phyloP scores from a whole-genome alignment of 192 early-diverging fungal genomes.

The Mortierella hygrophila region DNA sequence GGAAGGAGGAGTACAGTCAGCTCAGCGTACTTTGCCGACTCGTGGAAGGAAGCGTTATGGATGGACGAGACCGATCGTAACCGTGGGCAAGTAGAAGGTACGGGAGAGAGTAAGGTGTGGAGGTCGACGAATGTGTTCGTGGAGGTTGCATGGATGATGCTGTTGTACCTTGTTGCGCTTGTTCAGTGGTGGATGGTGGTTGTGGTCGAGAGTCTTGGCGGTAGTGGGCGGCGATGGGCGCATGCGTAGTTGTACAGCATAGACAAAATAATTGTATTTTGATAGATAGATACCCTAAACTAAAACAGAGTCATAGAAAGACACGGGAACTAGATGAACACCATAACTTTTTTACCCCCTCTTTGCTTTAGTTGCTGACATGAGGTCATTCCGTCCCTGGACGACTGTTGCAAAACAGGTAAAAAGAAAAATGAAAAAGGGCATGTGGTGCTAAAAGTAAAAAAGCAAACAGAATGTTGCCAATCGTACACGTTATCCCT shows the following conservation, averaged over 20 bases:
- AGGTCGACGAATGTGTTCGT: constrained; percentile 18
- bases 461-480: neutral
- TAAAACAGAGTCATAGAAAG: no score
- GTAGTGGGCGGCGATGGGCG: constrained; percentile 35
- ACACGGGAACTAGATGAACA: no score
- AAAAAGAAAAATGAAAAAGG: no score
- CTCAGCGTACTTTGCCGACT: constrained; percentile 9
- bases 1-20: neutral
- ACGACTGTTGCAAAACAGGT: neutral
- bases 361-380: no score
- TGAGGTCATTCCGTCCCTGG: neutral
- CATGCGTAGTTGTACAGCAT: neutral
- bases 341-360: no score
- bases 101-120: neutral
- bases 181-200: constrained; percentile 40
- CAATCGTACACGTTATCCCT: neutral
- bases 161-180: constrained; percentile 31
- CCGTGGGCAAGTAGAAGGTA: neutral
- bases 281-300: no score
- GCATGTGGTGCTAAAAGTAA: neutral
- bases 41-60: constrained; percentile 26
- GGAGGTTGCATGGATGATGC: constrained; percentile 35
- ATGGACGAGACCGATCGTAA: neutral
- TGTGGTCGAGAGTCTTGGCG: constrained; percentile 37
- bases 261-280: no score